Percentiles rank a stretch among this genome's conserved stretches.
Conservation (phyloP, 2,329 filamentous ascomycete genomes). For the Monilinia vaccinii-corymbosi region DNA sequence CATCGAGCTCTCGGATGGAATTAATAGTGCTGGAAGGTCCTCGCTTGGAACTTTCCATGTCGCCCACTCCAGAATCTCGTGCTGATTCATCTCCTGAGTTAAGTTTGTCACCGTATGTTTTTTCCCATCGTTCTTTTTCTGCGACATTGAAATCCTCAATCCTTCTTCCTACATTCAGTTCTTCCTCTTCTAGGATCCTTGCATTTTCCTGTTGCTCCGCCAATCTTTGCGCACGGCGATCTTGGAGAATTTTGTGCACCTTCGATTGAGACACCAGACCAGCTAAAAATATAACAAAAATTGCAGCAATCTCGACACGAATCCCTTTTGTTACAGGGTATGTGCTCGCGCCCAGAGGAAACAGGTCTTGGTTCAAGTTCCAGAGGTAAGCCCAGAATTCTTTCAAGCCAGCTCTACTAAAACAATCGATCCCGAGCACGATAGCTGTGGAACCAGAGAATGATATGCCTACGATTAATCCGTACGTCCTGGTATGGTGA, state of each 20-base stretch:
- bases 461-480: constrained; percentile 65
- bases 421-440: constrained; percentile 83
- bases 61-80: constrained; percentile 29
- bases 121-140: constrained; percentile 67
- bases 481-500: constrained; percentile 68
- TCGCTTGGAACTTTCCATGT: constrained; percentile 40
- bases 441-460: constrained; percentile 74
- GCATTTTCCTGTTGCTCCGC: constrained; percentile 41
- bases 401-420: constrained; percentile 80
- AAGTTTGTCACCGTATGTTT: constrained; percentile 57
- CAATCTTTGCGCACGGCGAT: constrained; percentile 46
- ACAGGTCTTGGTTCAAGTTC: constrained; percentile 69
- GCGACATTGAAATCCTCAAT: constrained; percentile 52
- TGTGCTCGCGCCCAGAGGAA: constrained; percentile 65
- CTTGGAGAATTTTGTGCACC: constrained; percentile 73
- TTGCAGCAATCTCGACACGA: constrained; percentile 71
- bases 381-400: constrained; percentile 96
- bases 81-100: constrained; percentile 18
- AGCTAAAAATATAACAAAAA: constrained; percentile 63
- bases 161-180: constrained; percentile 60
- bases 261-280: constrained; percentile 79
- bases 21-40: constrained; percentile 19
- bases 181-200: constrained; percentile 50
- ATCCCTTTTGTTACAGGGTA: constrained; percentile 86
- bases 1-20: constrained; percentile 30